Conservation (phyloP, 768 basidiomycete genomes). For the Mycena galericulata region DNA sequence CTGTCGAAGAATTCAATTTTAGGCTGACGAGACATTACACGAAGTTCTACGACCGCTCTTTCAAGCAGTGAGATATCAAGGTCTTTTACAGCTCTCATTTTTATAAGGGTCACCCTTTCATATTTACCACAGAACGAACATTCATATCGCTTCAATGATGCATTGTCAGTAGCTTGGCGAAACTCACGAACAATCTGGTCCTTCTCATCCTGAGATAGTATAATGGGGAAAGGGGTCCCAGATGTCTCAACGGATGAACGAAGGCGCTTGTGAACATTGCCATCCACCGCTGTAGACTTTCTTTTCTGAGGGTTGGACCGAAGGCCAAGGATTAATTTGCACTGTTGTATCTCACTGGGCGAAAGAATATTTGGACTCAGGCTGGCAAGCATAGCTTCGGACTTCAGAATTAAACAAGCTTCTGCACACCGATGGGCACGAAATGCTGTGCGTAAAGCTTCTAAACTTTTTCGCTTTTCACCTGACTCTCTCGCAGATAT, state of each 20-base stretch:
- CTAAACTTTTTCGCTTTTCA: slow-evolving; percentile 1
- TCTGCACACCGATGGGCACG: background rate
- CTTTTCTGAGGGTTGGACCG: background rate
- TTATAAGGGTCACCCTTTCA: background rate
- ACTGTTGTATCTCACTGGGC: slow-evolving; percentile 1
- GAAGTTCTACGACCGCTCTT: too few species aligned
- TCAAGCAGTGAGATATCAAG: slow-evolving; percentile 30
- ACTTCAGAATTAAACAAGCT: slow-evolving; percentile 8
- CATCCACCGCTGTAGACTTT: too few species aligned
- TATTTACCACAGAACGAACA: slow-evolving; percentile 22
- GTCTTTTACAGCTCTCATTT: slow-evolving; percentile 1
- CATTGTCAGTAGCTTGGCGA: background rate
- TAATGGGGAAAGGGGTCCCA: background rate
- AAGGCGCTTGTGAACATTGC: too few species aligned
- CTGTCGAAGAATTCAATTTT: slow-evolving; percentile 2
- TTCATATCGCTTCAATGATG: too few species aligned
- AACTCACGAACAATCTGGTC: slow-evolving; percentile 16
- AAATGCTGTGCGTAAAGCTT: too few species aligned
- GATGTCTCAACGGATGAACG: background rate
- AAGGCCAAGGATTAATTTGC: background rate
- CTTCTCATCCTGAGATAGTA: slow-evolving; percentile 20
- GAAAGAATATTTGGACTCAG: background rate
- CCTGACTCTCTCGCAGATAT: background rate
- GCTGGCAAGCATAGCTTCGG: slow-evolving; percentile 2
- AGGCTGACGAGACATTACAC: slow-evolving; percentile 16